phyloP scores from a whole-genome alignment of 2,329 filamentous ascomycete genomes.

The Kalmusia sp. region DNA sequence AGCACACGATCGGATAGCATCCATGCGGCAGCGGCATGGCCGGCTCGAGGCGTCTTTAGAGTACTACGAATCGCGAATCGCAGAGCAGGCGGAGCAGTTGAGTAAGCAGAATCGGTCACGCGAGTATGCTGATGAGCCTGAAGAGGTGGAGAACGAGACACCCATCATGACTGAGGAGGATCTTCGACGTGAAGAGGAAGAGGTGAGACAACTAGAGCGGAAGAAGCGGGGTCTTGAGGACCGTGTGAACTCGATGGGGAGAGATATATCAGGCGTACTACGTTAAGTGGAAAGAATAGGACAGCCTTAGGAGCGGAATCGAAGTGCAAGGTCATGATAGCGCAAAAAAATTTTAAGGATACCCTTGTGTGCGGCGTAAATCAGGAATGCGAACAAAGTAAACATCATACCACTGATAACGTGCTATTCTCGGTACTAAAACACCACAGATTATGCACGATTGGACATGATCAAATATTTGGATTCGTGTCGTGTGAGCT shows the following conservation, averaged over 20 bases:
- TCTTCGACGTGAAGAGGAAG: slow-evolving; percentile 72
- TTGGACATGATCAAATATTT: not conserved
- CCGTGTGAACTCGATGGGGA: slow-evolving; percentile 71
- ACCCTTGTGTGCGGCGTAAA: too few relatives aligned
- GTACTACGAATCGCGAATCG: slow-evolving; percentile 81
- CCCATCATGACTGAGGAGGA: slow-evolving; percentile 71
- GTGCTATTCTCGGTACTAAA: not conserved
- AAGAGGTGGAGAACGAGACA: slow-evolving; percentile 50
- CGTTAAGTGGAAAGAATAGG: too few relatives aligned
- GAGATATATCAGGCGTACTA: slow-evolving; percentile 69
- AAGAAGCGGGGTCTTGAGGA: slow-evolving; percentile 69
- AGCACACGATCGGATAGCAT: slow-evolving; percentile 76
- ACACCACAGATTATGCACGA: not conserved
- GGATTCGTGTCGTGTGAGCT: not conserved
- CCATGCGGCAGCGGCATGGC: slow-evolving; percentile 73
- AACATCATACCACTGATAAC: not conserved
- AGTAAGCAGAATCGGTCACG: slow-evolving; percentile 71
- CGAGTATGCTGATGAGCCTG: slow-evolving; percentile 63
- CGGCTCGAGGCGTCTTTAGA: slow-evolving; percentile 76
- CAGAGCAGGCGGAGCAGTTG: slow-evolving; percentile 76
- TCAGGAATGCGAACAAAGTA: too few relatives aligned
- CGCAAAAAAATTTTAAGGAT: too few relatives aligned
- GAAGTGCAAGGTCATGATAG: too few relatives aligned
- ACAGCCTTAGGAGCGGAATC: too few relatives aligned
- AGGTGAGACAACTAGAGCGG: slow-evolving; percentile 67